Base-by-base conservation (phyloP, 2,329 filamentous ascomycete genomes). In the Xylaria sp. region DNA sequence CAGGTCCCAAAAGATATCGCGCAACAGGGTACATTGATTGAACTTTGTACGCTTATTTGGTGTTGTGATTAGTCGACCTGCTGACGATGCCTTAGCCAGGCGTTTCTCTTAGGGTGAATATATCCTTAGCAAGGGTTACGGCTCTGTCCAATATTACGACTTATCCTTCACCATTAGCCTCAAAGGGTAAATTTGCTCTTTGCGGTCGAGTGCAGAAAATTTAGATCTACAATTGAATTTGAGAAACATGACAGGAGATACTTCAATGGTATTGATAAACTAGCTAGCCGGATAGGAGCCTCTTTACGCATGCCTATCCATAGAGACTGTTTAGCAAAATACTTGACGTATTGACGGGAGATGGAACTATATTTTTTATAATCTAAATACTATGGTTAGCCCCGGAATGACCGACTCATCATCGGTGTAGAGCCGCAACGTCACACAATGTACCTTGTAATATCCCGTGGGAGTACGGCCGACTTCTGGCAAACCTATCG, bases 391-490 rank as follows among this genome's bases (percentile, higher is more conserved):
- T 5, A 13, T n/a, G 13, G 23, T 54, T 12, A 54, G 44, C 9
- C 0, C 21, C 18, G 10, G 6, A 5, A 55, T 42, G 6, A 42
- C 27, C 10, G 21, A 5, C 10, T 25, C 8, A 8, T 47, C 18
- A 0, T 32, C 12, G 12, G 37, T 21, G 57, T 21, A 21, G 12
- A 55, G 51, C 6, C 32, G 13, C 12, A 53, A 63, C 25, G 42
- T 58, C 4, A 53, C 32, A 61, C 50, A 44, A 42, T 54, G 54
- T 29, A 29, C 60, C 12, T 44, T 48, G 18, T 40, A 63, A 54
- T 60, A 51, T 25, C 37, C 50, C 27, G n/a, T n/a, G 25, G 16
- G 12, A 6, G 21, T 50, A 48, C n/a, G 3, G 23, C 25, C 21
- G 32, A 32, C 55, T 51, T 29, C 5, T 29, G 10, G 18, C 23